Evolutionary conservation across 2,329 filamentous ascomycete genomes (phyloP).

Genomic region (Venturia oleaginea): DNA sequence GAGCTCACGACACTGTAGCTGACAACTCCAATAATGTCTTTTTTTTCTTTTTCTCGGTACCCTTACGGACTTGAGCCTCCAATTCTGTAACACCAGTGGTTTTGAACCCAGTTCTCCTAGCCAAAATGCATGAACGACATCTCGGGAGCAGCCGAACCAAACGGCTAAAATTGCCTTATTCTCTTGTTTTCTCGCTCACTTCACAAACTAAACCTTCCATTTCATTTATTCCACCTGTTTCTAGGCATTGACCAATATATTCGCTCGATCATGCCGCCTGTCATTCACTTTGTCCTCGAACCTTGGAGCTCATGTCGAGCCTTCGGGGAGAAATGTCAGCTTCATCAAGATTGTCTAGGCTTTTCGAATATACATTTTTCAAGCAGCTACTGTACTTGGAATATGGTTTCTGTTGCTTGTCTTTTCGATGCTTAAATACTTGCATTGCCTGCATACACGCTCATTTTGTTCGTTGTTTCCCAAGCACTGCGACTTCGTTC

Average conservation of each 20-base stretch:
- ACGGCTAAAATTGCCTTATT: neutral
- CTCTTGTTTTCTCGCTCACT: neutral
- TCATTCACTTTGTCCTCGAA: neutral
- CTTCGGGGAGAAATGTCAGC: neutral
- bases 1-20: neutral
- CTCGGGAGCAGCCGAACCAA: neutral
- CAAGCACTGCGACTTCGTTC: neutral
- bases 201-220: neutral
- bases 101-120: neutral
- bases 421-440: neutral
- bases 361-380: neutral
- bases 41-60: neutral
- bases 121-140: neutral
- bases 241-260: constrained; percentile 5
- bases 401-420: neutral
- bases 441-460: neutral
- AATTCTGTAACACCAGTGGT: neutral
- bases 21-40: neutral
- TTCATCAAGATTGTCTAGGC: constrained; percentile 5
- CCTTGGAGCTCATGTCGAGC: neutral
- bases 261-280: constrained; percentile 2
- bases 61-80: neutral
- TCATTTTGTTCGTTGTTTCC: neutral
- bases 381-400: constrained; percentile 6
- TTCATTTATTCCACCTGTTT: neutral